Percentiles rank a stretch among this genome's conserved stretches.
These are phyloP conservation scores for Neospermospora avenae DNA, from an alignment of 2,329 filamentous ascomycete genomes.

Conservation along the genomic window DNA sequence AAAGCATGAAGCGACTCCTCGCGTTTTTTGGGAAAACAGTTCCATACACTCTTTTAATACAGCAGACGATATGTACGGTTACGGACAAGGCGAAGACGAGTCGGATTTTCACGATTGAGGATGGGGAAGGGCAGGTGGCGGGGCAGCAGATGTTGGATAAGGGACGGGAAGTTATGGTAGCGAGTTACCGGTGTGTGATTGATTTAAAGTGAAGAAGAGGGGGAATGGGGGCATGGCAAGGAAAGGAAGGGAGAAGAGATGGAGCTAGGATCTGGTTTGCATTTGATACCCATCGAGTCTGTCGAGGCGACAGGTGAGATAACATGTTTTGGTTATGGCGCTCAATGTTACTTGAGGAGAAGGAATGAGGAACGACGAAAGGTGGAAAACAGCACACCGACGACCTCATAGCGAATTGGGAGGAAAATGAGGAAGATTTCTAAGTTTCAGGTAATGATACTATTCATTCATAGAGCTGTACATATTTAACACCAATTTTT, in stretches of 20 bases:
- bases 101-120: slow-evolving; percentile 4
- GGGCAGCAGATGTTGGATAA: slow-evolving; percentile 5
- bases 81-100: slow-evolving; percentile 6
- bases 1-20: slow-evolving; percentile 9
- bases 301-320: too few relatives aligned
- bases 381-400: too few relatives aligned
- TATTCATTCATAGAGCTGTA: too few relatives aligned
- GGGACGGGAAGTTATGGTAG: not conserved
- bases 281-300: not conserved
- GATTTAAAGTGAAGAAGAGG: not conserved
- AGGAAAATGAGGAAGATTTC: too few relatives aligned
- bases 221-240: not conserved
- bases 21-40: slow-evolving; percentile 14
- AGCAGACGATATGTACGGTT: slow-evolving; percentile 13
- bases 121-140: not conserved
- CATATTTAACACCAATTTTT: too few relatives aligned
- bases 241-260: not conserved
- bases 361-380: too few relatives aligned
- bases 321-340: too few relatives aligned
- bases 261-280: not conserved
- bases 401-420: too few relatives aligned
- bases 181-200: slow-evolving; percentile 13
- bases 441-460: too few relatives aligned
- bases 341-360: too few relatives aligned
- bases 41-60: not conserved